These are phyloP conservation scores for Trypanosomatidae sp. DNA, from an alignment of 208 protist species.

Conservation along the genomic window DNA sequence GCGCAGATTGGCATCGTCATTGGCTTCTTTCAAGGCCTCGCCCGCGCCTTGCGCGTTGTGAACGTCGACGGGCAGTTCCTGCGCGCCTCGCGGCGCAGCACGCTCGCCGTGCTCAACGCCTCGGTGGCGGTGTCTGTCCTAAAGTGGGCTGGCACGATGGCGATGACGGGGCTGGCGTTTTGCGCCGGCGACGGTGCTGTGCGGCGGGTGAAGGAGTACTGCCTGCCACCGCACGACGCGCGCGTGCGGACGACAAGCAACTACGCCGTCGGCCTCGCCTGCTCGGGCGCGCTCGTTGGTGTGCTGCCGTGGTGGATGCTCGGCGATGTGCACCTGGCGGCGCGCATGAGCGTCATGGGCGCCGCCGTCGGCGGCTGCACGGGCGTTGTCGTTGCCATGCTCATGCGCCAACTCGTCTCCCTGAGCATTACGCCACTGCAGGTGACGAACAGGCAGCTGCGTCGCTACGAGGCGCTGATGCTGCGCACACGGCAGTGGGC, in stretches of 20 bases:
- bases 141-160: slow-evolving; percentile 76
- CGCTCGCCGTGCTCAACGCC: slow-evolving; percentile 75
- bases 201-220: slow-evolving; percentile 18
- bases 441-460: slow-evolving; percentile 49
- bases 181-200: slow-evolving; percentile 57
- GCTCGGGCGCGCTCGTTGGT: slow-evolving; percentile 59
- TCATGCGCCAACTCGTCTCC: slow-evolving; percentile 36
- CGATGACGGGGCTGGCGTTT: slow-evolving; percentile 48
- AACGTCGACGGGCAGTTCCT: slow-evolving; percentile 78
- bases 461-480: slow-evolving; percentile 78
- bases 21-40: slow-evolving; percentile 55
- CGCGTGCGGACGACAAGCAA: slow-evolving; percentile 44
- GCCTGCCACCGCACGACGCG: slow-evolving; percentile 47
- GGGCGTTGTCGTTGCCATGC: slow-evolving; percentile 39
- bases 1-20: slow-evolving; percentile 69
- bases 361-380: slow-evolving; percentile 41
- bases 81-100: slow-evolving; percentile 56
- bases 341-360: slow-evolving; percentile 48
- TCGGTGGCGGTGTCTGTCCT: slow-evolving; percentile 63
- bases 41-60: slow-evolving; percentile 46
- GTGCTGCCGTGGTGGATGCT: slow-evolving; percentile 83
- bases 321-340: slow-evolving; percentile 33
- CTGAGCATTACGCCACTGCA: slow-evolving; percentile 63
- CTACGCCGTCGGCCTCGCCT: slow-evolving; percentile 53
- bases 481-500: slow-evolving; percentile 45